Evolutionary conservation across 2,329 filamentous ascomycete species (phyloP).

Genomic region (Alternaria ethzedia): DNA sequence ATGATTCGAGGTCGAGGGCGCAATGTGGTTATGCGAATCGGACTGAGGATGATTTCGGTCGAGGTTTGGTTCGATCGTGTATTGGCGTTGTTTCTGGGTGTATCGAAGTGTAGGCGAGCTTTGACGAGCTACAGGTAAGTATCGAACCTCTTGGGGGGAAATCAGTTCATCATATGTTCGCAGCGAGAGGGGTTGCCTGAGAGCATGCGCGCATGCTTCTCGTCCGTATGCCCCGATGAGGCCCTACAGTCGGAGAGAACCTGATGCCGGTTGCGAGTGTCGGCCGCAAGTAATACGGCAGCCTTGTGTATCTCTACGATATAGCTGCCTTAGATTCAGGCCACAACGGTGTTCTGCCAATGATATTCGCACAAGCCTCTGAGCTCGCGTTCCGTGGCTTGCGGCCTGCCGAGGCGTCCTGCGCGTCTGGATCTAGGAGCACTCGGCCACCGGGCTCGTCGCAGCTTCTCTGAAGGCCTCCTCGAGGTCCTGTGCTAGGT

Average conservation of each 20-base stretch:
- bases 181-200: neutral
- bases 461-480: neutral
- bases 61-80: neutral
- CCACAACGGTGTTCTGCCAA: slow-evolving; percentile 1
- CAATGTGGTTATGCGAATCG: neutral
- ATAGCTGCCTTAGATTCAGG: neutral
- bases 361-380: neutral
- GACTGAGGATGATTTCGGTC: neutral
- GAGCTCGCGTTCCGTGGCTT: neutral
- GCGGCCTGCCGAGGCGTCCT: neutral
- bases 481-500: neutral
- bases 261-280: neutral
- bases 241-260: neutral
- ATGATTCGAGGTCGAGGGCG: neutral
- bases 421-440: neutral
- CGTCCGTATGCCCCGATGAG: neutral
- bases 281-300: neutral
- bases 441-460: slow-evolving; percentile 3
- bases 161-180: neutral
- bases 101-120: neutral
- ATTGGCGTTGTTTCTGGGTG: neutral
- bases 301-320: neutral
- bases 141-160: too few species aligned
- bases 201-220: neutral
- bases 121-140: neutral